phyloP scores from a whole-genome alignment of 148 eudicot species.

The Spergularia marina region DNA sequence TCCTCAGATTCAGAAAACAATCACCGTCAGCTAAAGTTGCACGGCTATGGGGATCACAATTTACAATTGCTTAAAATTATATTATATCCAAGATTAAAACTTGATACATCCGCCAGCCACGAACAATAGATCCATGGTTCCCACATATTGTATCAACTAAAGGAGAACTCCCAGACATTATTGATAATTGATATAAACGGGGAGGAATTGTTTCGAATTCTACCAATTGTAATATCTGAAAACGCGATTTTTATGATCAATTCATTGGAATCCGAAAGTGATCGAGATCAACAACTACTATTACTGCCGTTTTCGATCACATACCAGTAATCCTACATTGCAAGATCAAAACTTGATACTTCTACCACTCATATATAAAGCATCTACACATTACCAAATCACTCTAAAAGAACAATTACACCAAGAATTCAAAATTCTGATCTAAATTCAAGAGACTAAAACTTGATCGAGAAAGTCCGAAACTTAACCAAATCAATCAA shows the following conservation, averaged over 20 bases:
- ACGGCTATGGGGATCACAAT: neutral
- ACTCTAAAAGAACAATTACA: neutral
- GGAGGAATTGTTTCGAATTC: too few relatives aligned
- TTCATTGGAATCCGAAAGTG: too few relatives aligned
- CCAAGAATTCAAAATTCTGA: neutral
- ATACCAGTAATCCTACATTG: neutral
- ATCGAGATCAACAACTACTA: neutral
- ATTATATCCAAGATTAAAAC: neutral
- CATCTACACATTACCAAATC: neutral
- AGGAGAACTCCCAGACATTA: neutral
- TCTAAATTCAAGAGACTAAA: neutral
- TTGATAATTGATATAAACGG: too few relatives aligned
- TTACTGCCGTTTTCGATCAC: neutral
- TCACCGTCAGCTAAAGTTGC: neutral
- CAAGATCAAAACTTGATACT: neutral
- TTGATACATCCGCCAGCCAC: neutral
- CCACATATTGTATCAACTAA: neutral
- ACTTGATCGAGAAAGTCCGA: neutral
- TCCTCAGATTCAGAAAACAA: neutral
- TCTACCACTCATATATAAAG: neutral
- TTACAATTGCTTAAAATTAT: neutral
- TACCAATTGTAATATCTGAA: too few relatives aligned
- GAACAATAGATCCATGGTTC: neutral
- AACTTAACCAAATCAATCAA: neutral
- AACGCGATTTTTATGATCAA: too few relatives aligned